Conservation (phyloP, 805 yeast species). For the Saccharomyces mikatae region DNA sequence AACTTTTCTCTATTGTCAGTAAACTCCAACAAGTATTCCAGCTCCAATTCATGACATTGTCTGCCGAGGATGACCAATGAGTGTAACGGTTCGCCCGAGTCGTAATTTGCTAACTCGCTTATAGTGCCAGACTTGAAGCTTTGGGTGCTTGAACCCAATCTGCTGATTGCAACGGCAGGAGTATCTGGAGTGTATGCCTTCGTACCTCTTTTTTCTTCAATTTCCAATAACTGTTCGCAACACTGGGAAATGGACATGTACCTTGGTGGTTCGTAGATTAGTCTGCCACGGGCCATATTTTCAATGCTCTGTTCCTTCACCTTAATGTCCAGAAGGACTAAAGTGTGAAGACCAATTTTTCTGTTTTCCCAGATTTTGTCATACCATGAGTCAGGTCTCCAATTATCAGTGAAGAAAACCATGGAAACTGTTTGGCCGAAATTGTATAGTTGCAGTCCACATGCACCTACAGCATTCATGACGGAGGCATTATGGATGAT, state of each 20-base stretch:
- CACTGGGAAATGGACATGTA: conserved; percentile 91
- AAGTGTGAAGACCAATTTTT: conserved; percentile 82
- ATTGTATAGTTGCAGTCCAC: conserved; percentile 89
- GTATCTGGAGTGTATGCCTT: conserved; percentile 77
- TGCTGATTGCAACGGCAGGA: conserved; percentile 88
- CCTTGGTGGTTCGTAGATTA: conserved; percentile 93
- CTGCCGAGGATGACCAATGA: conserved; percentile 85
- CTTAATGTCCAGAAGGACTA: conserved; percentile 81
- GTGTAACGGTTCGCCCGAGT: conserved; percentile 91
- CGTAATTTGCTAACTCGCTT: conserved; percentile 67
- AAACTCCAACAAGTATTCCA: conserved; percentile 74
- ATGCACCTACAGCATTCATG: conserved; percentile 97
- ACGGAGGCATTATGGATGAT: conserved; percentile 92
- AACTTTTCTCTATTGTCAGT: conserved; percentile 51
- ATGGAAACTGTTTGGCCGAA: conserved; percentile 97
- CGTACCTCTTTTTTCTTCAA: conserved; percentile 71
- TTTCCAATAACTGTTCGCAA: conserved; percentile 77
- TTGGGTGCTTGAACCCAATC: conserved; percentile 84
- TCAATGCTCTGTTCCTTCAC: conserved; percentile 95
- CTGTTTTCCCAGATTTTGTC: conserved; percentile 84
- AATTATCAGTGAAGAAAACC: conserved; percentile 87
- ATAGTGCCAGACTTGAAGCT: conserved; percentile 78
- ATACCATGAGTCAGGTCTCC: conserved; percentile 97
- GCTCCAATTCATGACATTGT: conserved; percentile 87
- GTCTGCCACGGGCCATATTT: conserved; percentile 85